A percentile compares a stretch with the other conserved stretches of the same genome.
phyloP scores from a whole-genome alignment of 2,329 filamentous ascomycete genomes.

The Immersiporthe knoxdaviesiana region DNA sequence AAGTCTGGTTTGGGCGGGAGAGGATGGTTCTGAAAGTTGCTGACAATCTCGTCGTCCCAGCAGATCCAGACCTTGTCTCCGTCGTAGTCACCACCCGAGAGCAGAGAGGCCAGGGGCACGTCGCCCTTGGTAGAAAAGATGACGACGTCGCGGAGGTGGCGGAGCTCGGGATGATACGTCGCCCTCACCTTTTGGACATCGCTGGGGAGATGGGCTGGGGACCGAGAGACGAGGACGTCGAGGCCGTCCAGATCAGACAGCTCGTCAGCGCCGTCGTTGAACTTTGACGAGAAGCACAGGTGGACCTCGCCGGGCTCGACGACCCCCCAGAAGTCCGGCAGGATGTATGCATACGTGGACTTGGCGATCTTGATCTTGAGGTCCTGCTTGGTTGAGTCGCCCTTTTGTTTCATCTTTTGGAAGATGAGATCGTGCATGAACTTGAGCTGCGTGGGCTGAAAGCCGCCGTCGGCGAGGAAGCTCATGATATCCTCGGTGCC shows the following conservation, averaged over 20 bases:
- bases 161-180: constrained; percentile 62
- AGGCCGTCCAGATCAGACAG: constrained; percentile 58
- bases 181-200: constrained; percentile 73
- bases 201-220: constrained; percentile 69
- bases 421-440: constrained; percentile 55
- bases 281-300: constrained; percentile 66
- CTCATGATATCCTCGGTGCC: constrained; percentile 54
- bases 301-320: constrained; percentile 70
- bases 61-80: constrained; percentile 78
- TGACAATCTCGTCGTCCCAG: constrained; percentile 69
- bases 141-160: constrained; percentile 75
- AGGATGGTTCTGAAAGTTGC: constrained; percentile 65
- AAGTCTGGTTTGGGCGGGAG: constrained; percentile 41
- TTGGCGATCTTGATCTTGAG: constrained; percentile 64
- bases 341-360: constrained; percentile 67
- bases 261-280: constrained; percentile 58
- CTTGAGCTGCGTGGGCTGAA: constrained; percentile 52
- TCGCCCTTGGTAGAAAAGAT: constrained; percentile 72
- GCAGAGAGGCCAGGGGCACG: constrained; percentile 66
- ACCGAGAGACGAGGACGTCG: constrained; percentile 70
- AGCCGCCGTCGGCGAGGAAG: constrained; percentile 62
- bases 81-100: constrained; percentile 83
- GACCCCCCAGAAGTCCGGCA: constrained; percentile 66
- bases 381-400: constrained; percentile 55
- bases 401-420: constrained; percentile 54